Percentiles rank a stretch among this genome's conserved stretches.
Conservation (phyloP, 805 yeast species). For the Ogataea chonburiensis region DNA sequence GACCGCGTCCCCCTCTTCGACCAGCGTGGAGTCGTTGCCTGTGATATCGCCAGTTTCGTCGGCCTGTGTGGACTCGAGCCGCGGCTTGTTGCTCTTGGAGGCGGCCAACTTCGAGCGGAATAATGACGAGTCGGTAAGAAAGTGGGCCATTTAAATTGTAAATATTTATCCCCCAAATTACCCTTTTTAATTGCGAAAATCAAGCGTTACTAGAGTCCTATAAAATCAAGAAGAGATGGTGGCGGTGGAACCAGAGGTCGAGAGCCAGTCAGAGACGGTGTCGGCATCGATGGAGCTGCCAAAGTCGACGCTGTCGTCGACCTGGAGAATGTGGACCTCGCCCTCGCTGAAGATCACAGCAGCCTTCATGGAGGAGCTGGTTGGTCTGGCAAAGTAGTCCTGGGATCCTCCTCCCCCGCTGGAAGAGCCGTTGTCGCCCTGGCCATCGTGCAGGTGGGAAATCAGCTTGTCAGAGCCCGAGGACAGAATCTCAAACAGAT, state of each 20-base stretch:
- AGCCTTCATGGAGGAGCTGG: constrained; percentile 73
- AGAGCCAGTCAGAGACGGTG: constrained; percentile 62
- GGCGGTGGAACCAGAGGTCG: constrained; percentile 50
- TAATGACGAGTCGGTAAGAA: constrained; percentile 6
- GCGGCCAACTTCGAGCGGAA: constrained; percentile 6
- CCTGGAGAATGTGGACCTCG: constrained; percentile 55
- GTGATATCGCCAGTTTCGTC: constrained; percentile 1
- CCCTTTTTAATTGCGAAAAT: constrained; percentile 10
- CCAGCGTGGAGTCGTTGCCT: constrained; percentile 5
- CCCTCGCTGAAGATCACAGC: constrained; percentile 77
- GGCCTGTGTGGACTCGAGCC: neutral
- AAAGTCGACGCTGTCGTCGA: constrained; percentile 54
- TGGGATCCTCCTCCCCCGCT: constrained; percentile 79
- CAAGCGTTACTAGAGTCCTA: constrained; percentile 9
- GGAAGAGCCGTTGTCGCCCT: constrained; percentile 56
- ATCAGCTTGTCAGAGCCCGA: constrained; percentile 74
- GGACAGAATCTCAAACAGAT: constrained; percentile 83
- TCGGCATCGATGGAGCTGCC: constrained; percentile 50
- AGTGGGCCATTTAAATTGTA: constrained; percentile 8
- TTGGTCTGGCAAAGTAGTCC: constrained; percentile 88
- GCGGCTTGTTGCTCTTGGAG: neutral
- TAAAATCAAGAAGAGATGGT: constrained; percentile 7
- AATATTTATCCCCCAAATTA: constrained; percentile 5
- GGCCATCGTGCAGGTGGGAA: constrained; percentile 81
- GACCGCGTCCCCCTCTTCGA: constrained; percentile 5